Percentiles rank a stretch among this genome's conserved stretches.
phyloP scores from a whole-genome alignment of 164 flowering plant species.

The Vitis cinerea region DNA sequence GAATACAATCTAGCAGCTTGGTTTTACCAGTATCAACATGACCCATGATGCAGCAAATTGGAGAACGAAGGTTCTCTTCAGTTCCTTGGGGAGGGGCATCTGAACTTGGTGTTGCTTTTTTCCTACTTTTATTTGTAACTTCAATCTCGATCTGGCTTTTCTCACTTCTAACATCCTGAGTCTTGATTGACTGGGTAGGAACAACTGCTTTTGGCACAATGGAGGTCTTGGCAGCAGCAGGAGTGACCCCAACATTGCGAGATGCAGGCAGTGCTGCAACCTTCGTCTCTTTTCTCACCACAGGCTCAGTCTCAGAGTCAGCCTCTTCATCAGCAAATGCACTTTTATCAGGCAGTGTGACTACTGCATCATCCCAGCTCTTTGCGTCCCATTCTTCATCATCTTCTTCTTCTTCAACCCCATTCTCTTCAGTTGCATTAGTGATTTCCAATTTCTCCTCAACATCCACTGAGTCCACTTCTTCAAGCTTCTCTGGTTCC shows the following conservation, averaged over 20 bases:
- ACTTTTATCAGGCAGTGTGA: constrained; percentile 58
- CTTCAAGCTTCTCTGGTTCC: constrained; percentile 52
- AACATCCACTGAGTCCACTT: constrained; percentile 30
- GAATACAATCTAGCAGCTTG: constrained; percentile 91
- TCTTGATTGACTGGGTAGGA: constrained; percentile 24
- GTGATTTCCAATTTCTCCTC: constrained; percentile 43
- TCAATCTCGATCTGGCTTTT: constrained; percentile 31
- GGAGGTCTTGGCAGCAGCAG: constrained; percentile 21
- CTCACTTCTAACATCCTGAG: constrained; percentile 31
- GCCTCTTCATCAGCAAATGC: constrained; percentile 88
- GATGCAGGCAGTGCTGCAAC: constrained; percentile 22
- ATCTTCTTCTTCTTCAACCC: constrained; percentile 46
- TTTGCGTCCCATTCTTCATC: constrained; percentile 98
- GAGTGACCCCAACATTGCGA: constrained; percentile 16
- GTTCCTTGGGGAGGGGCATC: constrained; percentile 35
- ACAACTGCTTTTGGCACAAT: constrained; percentile 20
- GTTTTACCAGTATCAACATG: constrained; percentile 99
- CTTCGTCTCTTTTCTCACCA: constrained; percentile 53
- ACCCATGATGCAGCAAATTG: constrained; percentile 99
- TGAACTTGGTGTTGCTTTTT: constrained; percentile 28
- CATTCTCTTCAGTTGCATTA: constrained; percentile 44
- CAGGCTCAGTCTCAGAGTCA: constrained; percentile 53
- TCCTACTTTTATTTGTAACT: constrained; percentile 26
- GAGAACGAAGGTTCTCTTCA: constrained; percentile 78
- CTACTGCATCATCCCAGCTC: constrained; percentile 89